Evolutionary conservation across 805 yeast species (phyloP), one percentile per base, ranked within the genome.

Genomic region (Cyberlindnera sargentensis): DNA sequence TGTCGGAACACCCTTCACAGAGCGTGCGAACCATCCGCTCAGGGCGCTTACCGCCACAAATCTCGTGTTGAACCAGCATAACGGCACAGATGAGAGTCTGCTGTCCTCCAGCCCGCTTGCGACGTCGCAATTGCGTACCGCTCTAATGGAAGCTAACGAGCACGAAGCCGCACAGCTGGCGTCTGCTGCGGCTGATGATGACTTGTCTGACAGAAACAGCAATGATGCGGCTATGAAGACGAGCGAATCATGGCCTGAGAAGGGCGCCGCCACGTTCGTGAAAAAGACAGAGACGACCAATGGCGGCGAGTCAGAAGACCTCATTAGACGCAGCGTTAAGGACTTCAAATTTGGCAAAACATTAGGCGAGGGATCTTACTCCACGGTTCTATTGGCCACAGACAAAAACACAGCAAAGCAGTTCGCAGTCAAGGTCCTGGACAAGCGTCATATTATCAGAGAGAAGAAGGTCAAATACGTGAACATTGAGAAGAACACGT

Each of bases 301-400:
- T 10, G 87, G 86, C 20, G 20, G 20, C 8, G 65, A 76, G 58
- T 62, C 67, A 5, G 64, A 62, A 55, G 82, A 75, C 46, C 73
- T 67, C 43, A 78, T 70, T 37, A 74, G 61, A 62, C 70, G 58
- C 63, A 78, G 65, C 23, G 95, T 88, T 9, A 78, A 81, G 51
- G 99, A 93, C 60, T 93, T 90, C 63, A 83, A 80, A 49, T 88
- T 93, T 60, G 95, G 95, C 8, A 80, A 86, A 15, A 80, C 84
- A 36, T 75, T 93, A 28, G 99, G 99, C 29, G 95, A 87, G 60
- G 99, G 99, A 2, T 88, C 96, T 6, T 93, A 91, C 60, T 89
- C 97, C 8, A 90, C 95, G 1, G 99, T 91, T 4, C 76, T 79
- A 52, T 75, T 87, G 34, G 99, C 97, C 0, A 75, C 86, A 2